These are phyloP conservation scores for Phaeodactylum tricornutum DNA, from an alignment of 108 stramenopile species.

Conservation along the genomic window DNA sequence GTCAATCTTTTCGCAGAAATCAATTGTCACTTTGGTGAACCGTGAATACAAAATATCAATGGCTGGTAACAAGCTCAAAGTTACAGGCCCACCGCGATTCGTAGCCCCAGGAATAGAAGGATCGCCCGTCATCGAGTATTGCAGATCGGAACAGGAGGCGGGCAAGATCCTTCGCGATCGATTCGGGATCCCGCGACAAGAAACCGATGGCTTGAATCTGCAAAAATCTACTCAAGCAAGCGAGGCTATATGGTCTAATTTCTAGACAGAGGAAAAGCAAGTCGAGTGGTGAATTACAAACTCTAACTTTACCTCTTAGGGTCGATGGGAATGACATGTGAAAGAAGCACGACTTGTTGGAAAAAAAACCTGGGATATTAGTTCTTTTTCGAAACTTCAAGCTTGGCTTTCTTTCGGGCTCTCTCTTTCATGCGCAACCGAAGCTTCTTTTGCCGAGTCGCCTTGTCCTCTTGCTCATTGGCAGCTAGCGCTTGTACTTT, in stretches of 20 bases:
- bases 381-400: no score
- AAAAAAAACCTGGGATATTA: no score
- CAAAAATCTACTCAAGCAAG: no score
- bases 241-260: no score
- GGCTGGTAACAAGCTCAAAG: slow-evolving; percentile 12
- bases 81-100: slow-evolving; percentile 16
- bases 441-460: slow-evolving; percentile 17
- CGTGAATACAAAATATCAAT: slow-evolving; percentile 15
- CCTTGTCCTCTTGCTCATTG: slow-evolving; percentile 37
- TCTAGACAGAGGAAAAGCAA: no score
- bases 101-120: neutral
- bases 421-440: slow-evolving; percentile 43
- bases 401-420: no score
- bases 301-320: no score
- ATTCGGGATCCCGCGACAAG: slow-evolving; percentile 9
- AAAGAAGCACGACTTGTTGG: no score
- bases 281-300: no score
- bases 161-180: slow-evolving; percentile 7
- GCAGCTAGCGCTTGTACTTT: slow-evolving; percentile 32
- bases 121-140: neutral
- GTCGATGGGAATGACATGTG: no score
- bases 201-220: slow-evolving; percentile 10
- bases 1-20: slow-evolving; percentile 12
- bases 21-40: slow-evolving; percentile 16
- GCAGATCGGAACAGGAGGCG: neutral